Evolutionary conservation across 2,329 filamentous ascomycete species (phyloP), one percentile per base, ranked within the genome.

Genomic region (Sporothrix inflata): DNA sequence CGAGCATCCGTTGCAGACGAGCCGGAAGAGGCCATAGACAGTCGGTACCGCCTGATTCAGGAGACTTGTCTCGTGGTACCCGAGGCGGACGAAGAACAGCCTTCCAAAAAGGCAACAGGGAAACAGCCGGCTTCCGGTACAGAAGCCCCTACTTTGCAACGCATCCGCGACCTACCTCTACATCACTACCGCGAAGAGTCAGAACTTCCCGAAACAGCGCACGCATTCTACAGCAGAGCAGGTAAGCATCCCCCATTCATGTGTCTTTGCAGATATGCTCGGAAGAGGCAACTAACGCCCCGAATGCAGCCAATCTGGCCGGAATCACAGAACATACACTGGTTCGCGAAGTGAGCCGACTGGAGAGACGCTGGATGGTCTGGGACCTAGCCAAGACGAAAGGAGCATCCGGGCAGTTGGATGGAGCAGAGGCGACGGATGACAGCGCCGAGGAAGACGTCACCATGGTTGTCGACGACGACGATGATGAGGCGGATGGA

Each of bases 151-250:
- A 14, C 38, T 16, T 11, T 38, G 19, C 30, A 55, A 3, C 30
- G 11, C 14, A 45, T 34, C 1, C n/a, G 24, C n/a, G n/a, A 53
- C 24, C 53, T 14, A n/a, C 65, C 69, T 1, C 27, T 84, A 72
- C 77, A 76, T 47, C 74, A 78, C 4, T 84, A 81, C 74, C 80
- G 81, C 19, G 80, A 72, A 5, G 77, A 80, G n/a, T 79, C 81
- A 4, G 84, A 87, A 9, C 78, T 87, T 40, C 80, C 83, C 0
- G 79, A 80, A 8, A 74, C 76, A 3, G 84, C 83, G 0, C 84
- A 78, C 57, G 74, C 76, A 0, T 83, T 87, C 61, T 85, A 84
- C 73, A 77, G 78, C 14, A 79, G 81, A 73, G 82, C 82, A 51
- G 84, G 84, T 76, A 63, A 60, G 73, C 7, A 24, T 24, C 8